Evolutionary conservation across 805 yeast species (phyloP), one percentile per base, ranked within the genome.

Genomic region (Kodamaea lidongshanica): DNA sequence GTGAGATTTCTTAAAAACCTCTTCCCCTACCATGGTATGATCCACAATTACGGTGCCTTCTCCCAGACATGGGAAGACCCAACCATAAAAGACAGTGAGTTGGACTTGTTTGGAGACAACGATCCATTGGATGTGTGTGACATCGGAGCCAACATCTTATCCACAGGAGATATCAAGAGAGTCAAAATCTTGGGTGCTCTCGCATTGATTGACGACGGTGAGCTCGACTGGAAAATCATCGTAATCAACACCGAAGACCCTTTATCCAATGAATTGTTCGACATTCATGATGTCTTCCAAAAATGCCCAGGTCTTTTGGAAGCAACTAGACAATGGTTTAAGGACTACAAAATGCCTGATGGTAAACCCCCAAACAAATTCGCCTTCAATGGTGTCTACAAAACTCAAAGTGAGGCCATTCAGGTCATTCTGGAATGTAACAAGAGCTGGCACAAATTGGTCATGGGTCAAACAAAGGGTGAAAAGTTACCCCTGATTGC

Each of bases 21-120:
- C 13, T 85, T 79, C 62, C 95, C 95, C 6, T 77, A 70, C 53
- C 79, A 79, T 44, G 95, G 95, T 1, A 84, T 83, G 54, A 79
- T 85, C 33, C 88, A 79, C 56, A 85, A 85, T 58, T 85, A 85
- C 51, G 94, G 95, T 25, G 89, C 94, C 3, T 66, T 84, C 45
- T 88, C 94, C 11, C 94, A 84, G 63, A 89, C 97, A 3, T 89
- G 97, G 97, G 98, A 89, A 59, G 94, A 92, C 52, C 94, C 94
- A n/a, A 73, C 79, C 35, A 64, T 62, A 48, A 76, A 48, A 26
- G 46, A 54, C 32, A 56, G 47, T 61, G 57, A 77, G 64, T 50
- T 74, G 16, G 55, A 48, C 9, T 47, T 58, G 12, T 53, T 59
- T 38, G 98, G 98, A 38, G 98, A 89, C 61, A 84, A 86, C 51